A percentile compares a stretch with the other conserved stretches of the same genome.
phyloP scores from a whole-genome alignment of 495 filamentous ascomycete genomes.

The Trichoderma orchidacearum region DNA sequence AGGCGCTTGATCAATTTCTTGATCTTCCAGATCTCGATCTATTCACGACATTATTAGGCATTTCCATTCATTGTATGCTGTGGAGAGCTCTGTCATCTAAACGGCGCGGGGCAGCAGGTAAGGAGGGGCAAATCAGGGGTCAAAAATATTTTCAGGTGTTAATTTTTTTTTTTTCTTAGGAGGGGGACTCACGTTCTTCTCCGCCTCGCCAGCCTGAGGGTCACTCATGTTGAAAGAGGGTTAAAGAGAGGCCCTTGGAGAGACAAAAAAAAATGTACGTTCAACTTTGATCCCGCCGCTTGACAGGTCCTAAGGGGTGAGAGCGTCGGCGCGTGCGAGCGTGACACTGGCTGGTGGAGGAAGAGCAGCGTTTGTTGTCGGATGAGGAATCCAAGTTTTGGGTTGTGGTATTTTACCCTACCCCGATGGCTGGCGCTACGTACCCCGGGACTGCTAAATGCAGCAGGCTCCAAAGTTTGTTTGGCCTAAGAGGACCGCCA shows the following conservation, averaged over 20 bases:
- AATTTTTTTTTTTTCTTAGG: constrained; percentile 1
- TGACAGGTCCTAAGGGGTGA: neutral
- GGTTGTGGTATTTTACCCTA: constrained; percentile 1
- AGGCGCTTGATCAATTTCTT: constrained; percentile 97
- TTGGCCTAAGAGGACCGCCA: no score
- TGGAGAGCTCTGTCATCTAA: no score
- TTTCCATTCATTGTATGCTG: neutral
- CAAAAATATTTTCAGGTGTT: constrained; percentile 2
- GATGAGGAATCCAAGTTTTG: neutral
- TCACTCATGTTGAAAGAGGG: constrained; percentile 64
- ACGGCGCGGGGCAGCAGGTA: neutral
- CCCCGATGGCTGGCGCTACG: neutral
- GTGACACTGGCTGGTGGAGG: neutral
- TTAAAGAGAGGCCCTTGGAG: constrained; percentile 2
- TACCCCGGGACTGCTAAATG: neutral
- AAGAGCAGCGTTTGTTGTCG: neutral
- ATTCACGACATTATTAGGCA: constrained; percentile 4
- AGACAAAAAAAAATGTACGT: neutral
- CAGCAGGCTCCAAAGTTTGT: neutral
- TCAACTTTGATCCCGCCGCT: neutral
- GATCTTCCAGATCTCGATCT: constrained; percentile 70
- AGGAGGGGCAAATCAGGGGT: constrained; percentile 2
- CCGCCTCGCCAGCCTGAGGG: constrained; percentile 77
- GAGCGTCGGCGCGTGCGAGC: neutral
- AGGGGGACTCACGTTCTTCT: constrained; percentile 69